Evolutionary conservation across 2,329 filamentous ascomycete genomes (phyloP).

Genomic region (Sclerotinia glacialis): DNA sequence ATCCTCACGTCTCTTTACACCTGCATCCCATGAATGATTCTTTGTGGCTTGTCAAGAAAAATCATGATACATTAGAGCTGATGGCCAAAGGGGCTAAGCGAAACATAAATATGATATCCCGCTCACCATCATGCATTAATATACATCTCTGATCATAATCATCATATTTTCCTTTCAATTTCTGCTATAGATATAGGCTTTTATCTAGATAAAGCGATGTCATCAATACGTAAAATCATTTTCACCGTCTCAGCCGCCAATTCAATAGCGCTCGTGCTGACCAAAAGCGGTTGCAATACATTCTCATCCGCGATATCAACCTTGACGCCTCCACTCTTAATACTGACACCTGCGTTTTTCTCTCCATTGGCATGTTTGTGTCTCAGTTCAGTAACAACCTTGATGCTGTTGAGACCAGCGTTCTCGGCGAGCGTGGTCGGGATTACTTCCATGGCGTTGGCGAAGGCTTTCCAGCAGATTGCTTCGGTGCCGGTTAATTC

Average conservation of each 20-base stretch:
- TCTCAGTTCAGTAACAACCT: constrained; percentile 92
- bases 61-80: constrained; percentile 20
- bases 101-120: constrained; percentile 9
- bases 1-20: not conserved
- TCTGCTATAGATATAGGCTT: constrained; percentile 11
- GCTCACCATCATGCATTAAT: constrained; percentile 21
- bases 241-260: constrained; percentile 97
- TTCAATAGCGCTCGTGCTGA: constrained; percentile 97
- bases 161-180: constrained; percentile 15
- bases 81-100: constrained; percentile 23
- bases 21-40: not conserved
- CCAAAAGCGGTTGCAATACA: constrained; percentile 89
- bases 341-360: constrained; percentile 94
- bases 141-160: constrained; percentile 20
- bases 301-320: constrained; percentile 96
- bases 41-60: constrained; percentile 3
- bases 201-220: constrained; percentile 37
- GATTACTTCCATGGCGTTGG: constrained; percentile 94
- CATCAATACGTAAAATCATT: constrained; percentile 32
- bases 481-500: constrained; percentile 86
- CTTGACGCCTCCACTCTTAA: constrained; percentile 96
- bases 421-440: constrained; percentile 97
- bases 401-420: constrained; percentile 95
- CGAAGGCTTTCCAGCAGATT: constrained; percentile 99
- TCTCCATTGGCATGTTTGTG: constrained; percentile 94